These are phyloP conservation scores for Boletellus sp. DNA, from an alignment of 1,284 basidiomycete genomes.

Conservation along the genomic window DNA sequence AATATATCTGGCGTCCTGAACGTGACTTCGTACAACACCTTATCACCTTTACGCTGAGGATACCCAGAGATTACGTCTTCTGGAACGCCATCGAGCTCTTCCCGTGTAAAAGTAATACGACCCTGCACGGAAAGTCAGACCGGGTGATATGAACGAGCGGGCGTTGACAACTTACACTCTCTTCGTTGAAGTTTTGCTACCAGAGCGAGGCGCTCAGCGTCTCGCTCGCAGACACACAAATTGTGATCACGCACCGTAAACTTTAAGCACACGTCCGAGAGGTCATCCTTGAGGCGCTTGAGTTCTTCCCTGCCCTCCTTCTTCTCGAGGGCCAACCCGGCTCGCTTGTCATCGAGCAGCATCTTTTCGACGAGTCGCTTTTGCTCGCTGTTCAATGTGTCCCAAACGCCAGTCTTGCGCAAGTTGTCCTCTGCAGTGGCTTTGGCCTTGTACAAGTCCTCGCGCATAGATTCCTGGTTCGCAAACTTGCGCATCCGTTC, in stretches of 20 bases:
- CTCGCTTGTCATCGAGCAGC: slow-evolving; percentile 70
- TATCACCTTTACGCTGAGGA: slow-evolving; percentile 51
- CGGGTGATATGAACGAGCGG: background rate
- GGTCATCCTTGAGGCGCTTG: slow-evolving; percentile 59
- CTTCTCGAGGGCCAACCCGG: slow-evolving; percentile 67
- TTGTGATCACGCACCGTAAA: slow-evolving; percentile 52
- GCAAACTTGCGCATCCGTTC: slow-evolving; percentile 58
- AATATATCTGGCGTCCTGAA: slow-evolving; percentile 63
- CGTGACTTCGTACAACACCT: slow-evolving; percentile 61
- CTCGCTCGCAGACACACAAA: background rate
- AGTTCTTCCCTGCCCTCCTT: slow-evolving; percentile 54
- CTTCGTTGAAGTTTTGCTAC: slow-evolving; percentile 85
- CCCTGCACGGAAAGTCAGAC: slow-evolving; percentile 39
- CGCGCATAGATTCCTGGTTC: slow-evolving; percentile 69
- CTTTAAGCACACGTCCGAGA: slow-evolving; percentile 68
- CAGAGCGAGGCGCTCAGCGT: background rate
- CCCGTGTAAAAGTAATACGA: slow-evolving; percentile 57
- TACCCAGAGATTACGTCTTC: slow-evolving; percentile 74
- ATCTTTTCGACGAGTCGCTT: slow-evolving; percentile 71
- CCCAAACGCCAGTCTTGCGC: slow-evolving; percentile 51
- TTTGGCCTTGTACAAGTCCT: slow-evolving; percentile 73
- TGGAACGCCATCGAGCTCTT: slow-evolving; percentile 78
- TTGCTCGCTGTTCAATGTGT: slow-evolving; percentile 60
- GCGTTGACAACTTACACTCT: slow-evolving; percentile 50
- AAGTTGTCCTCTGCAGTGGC: slow-evolving; percentile 65